A percentile compares a stretch with the other conserved stretches of the same genome.
Evolutionary conservation across 2,329 filamentous ascomycete species (phyloP).

Genomic region (Aspergillus calidoustus): DNA sequence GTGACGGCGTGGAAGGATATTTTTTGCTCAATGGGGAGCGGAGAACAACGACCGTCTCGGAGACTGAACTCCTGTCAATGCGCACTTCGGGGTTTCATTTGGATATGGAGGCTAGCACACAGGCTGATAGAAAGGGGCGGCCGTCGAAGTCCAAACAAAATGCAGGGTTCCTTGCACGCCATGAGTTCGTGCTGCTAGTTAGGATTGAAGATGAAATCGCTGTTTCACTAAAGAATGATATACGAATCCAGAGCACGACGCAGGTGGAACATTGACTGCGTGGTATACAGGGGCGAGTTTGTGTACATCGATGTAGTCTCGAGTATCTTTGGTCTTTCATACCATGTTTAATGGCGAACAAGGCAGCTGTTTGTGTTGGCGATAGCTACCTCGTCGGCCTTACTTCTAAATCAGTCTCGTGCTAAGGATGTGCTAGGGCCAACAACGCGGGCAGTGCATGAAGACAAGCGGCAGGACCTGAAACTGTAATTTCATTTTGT

Average conservation of each 20-base stretch:
- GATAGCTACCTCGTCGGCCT: neutral
- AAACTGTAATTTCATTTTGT: conserved; percentile 1
- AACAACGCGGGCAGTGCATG: neutral
- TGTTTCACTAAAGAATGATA: conserved; percentile 1
- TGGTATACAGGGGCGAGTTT: neutral
- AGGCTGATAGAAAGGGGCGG: neutral
- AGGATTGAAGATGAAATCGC: neutral
- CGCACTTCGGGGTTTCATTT: conserved; percentile 7
- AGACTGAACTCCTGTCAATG: neutral
- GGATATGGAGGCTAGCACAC: neutral
- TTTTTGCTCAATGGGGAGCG: conserved; percentile 4
- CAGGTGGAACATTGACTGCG: neutral
- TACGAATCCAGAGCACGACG: neutral
- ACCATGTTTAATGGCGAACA: neutral
- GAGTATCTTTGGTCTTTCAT: neutral
- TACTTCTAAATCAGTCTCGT: neutral
- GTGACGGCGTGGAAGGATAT: neutral
- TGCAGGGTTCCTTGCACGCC: neutral
- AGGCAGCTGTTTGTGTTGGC: neutral
- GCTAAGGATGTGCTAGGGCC: neutral
- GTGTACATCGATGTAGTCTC: neutral
- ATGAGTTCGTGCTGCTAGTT: neutral
- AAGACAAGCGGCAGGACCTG: neutral
- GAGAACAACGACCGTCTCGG: conserved; percentile 1
- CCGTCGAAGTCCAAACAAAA: neutral